Conservation (phyloP, 805 yeast genomes). For the Kodamaea lidongshanica region DNA sequence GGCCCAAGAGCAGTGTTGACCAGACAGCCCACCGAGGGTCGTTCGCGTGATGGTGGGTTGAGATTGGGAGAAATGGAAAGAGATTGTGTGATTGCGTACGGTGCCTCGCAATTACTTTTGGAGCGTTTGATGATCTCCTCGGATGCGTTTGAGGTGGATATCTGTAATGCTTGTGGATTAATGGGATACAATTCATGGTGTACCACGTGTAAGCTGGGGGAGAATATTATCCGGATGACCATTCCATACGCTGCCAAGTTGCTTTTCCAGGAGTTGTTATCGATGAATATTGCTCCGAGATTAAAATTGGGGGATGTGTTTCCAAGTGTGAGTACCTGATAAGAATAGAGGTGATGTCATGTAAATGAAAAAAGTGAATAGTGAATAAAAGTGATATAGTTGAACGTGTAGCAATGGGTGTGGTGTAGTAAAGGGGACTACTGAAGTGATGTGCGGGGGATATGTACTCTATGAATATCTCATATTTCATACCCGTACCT, state of each 20-base stretch:
- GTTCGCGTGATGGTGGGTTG: slow-evolving; percentile 98
- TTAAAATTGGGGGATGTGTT: slow-evolving; percentile 84
- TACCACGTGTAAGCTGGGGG: slow-evolving; percentile 88
- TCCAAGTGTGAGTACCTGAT: slow-evolving; percentile 16
- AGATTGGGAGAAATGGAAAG: slow-evolving; percentile 99
- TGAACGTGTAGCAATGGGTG: no score
- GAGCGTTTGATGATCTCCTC: slow-evolving; percentile 96
- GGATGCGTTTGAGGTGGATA: slow-evolving; percentile 96
- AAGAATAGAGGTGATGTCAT: not conserved
- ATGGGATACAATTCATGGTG: slow-evolving; percentile 99
- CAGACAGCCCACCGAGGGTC: slow-evolving; percentile 98
- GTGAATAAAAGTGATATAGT: not conserved
- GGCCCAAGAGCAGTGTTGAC: slow-evolving; percentile 98
- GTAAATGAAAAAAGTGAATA: slow-evolving; percentile 1
- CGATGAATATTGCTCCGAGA: slow-evolving; percentile 99
- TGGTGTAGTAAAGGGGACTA: no score
- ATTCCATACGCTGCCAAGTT: slow-evolving; percentile 99
- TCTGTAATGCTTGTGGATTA: slow-evolving; percentile 88
- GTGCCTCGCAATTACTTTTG: slow-evolving; percentile 89
- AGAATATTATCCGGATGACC: slow-evolving; percentile 83
- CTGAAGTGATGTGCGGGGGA: no score
- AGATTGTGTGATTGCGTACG: slow-evolving; percentile 98
- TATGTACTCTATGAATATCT: no score
- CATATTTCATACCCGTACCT: no score
- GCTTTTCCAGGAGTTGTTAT: slow-evolving; percentile 90